Percentiles rank a stretch among this genome's conserved stretches.
Evolutionary conservation across 2,329 filamentous ascomycete genomes (phyloP).

Genomic region (Fusarium dimerum): DNA sequence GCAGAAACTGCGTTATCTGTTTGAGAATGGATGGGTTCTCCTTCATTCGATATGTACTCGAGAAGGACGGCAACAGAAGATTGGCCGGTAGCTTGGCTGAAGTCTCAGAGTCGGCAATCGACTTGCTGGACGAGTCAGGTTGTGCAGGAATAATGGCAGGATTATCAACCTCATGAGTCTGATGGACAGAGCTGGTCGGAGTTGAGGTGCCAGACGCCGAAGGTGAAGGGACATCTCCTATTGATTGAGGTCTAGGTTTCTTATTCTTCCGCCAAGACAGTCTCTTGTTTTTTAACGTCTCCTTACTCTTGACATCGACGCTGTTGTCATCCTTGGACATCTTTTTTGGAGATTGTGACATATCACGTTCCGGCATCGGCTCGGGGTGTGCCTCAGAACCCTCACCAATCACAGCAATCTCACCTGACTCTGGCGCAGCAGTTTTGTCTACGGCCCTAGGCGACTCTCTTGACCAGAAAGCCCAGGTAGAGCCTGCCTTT

Average conservation of each 20-base stretch:
- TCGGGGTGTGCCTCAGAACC: conserved; percentile 57
- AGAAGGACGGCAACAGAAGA: conserved; percentile 69
- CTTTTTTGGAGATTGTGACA: conserved; percentile 34
- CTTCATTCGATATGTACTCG: conserved; percentile 66
- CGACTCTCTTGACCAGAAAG: conserved; percentile 73
- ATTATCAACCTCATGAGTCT: conserved; percentile 19
- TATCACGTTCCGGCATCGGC: conserved; percentile 45
- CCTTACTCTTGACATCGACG: conserved; percentile 32
- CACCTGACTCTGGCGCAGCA: conserved; percentile 44
- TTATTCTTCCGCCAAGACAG: conserved; percentile 46
- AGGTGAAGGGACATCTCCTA: conserved; percentile 45
- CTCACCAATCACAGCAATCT: conserved; percentile 60
- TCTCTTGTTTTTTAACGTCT: conserved; percentile 27
- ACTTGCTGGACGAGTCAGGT: conserved; percentile 28
- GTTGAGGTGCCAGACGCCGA: conserved; percentile 27
- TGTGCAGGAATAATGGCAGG: conserved; percentile 3
- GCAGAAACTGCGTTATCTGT: conserved; percentile 60
- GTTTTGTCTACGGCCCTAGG: conserved; percentile 37
- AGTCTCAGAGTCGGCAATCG: conserved; percentile 45
- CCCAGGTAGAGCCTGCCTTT: conserved; percentile 69
- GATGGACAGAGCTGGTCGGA: conserved; percentile 16
- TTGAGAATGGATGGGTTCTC: conserved; percentile 71
- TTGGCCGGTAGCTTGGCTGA: conserved; percentile 54
- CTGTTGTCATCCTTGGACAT: conserved; percentile 34
- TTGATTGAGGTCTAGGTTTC: conserved; percentile 46